Percentiles rank a stretch among this genome's conserved stretches.
Evolutionary conservation across 108 stramenopile species (phyloP).

Genomic region (Fragilaria crotonensis): DNA sequence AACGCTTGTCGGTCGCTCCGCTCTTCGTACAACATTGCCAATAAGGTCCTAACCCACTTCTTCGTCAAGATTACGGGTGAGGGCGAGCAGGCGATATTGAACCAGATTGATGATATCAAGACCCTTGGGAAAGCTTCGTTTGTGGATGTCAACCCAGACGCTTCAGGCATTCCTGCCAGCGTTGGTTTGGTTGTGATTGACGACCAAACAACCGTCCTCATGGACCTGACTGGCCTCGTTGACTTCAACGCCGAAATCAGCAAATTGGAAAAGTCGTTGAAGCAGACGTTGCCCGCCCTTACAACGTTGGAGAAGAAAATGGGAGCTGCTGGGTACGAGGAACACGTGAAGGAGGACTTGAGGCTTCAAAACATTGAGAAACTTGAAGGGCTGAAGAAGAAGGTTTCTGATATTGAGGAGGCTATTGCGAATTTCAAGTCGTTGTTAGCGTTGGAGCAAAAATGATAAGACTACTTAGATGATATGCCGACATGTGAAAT

Average conservation of each 20-base stretch:
- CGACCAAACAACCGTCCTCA: constrained; percentile 76
- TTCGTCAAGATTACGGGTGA: constrained; percentile 64
- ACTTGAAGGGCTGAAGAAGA: constrained; percentile 63
- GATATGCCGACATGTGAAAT: too few species aligned
- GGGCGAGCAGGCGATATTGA: constrained; percentile 25
- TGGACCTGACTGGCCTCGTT: constrained; percentile 94
- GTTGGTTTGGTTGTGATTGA: constrained; percentile 80
- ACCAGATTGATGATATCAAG: constrained; percentile 66
- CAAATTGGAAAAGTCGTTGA: constrained; percentile 76
- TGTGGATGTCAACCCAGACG: constrained; percentile 57
- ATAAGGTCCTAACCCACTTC: constrained; percentile 79
- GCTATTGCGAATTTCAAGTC: constrained; percentile 78
- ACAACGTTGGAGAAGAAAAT: constrained; percentile 64
- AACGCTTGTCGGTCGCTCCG: constrained; percentile 78
- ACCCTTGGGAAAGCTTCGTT: constrained; percentile 69
- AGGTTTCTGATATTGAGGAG: constrained; percentile 63
- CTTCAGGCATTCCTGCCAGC: constrained; percentile 49
- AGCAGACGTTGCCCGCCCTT: constrained; percentile 42
- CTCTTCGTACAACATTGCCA: constrained; percentile 75
- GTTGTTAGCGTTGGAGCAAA: constrained; percentile 53
- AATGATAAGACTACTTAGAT: constrained; percentile 7
- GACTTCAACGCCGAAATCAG: constrained; percentile 89
- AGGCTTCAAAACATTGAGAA: constrained; percentile 58
- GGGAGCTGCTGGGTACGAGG: constrained; percentile 60
- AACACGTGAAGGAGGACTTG: constrained; percentile 61